phyloP scores from a whole-genome alignment of 768 basidiomycete species.

The Lactarius tabidus region DNA sequence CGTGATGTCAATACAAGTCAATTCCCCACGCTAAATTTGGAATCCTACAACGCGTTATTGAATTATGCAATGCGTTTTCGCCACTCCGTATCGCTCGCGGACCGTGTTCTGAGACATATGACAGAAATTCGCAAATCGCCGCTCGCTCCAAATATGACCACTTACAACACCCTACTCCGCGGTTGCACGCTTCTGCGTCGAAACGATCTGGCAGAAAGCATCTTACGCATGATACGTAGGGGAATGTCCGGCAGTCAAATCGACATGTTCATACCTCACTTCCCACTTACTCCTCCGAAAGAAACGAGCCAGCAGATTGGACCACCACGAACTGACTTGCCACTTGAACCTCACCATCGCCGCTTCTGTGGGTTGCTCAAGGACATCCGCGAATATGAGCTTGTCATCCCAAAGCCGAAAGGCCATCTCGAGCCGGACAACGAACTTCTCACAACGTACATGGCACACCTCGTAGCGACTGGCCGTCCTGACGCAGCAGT shows the following conservation, averaged over 20 bases:
- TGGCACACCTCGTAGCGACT: slow-evolving; percentile 48
- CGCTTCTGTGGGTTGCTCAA: neutral
- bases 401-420: slow-evolving; percentile 23
- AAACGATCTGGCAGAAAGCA: slow-evolving; percentile 39
- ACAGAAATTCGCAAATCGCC: slow-evolving; percentile 37
- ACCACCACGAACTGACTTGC: neutral
- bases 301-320: neutral
- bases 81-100: slow-evolving; percentile 46
- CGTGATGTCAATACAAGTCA: neutral
- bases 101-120: slow-evolving; percentile 54
- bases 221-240: slow-evolving; percentile 36
- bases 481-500: slow-evolving; percentile 45
- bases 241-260: slow-evolving; percentile 23
- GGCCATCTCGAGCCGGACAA: slow-evolving; percentile 35
- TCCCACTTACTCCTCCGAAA: neutral
- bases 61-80: slow-evolving; percentile 63
- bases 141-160: slow-evolving; percentile 45
- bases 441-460: slow-evolving; percentile 48
- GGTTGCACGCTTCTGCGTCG: slow-evolving; percentile 48
- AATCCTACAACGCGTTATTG: slow-evolving; percentile 57
- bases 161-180: slow-evolving; percentile 58
- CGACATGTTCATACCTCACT: neutral
- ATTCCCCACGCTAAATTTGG: slow-evolving; percentile 37
- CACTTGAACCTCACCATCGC: neutral
- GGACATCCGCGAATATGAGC: slow-evolving; percentile 10